A percentile compares a stretch with the other conserved stretches of the same genome.
phyloP scores from a whole-genome alignment of 768 basidiomycete species.

The Psilocybe subaeruginosa region DNA sequence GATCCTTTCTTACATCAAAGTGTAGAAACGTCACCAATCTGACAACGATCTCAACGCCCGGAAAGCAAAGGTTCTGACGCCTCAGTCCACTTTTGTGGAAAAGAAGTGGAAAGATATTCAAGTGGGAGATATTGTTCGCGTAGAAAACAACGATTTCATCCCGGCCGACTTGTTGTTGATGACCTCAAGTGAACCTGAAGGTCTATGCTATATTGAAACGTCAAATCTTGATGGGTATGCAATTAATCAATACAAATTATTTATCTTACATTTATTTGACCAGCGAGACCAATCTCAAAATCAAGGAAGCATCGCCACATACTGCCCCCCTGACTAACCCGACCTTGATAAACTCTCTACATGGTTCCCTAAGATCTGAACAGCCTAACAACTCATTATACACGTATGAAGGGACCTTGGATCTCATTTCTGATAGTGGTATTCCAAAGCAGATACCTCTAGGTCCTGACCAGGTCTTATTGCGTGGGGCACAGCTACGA shows the following conservation, averaged over 20 bases:
- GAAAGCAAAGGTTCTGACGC: constrained; percentile 70
- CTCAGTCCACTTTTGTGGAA: constrained; percentile 63
- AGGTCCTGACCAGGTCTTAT: constrained; percentile 91
- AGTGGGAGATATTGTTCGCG: constrained; percentile 91
- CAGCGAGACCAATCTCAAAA: constrained; percentile 98
- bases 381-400: constrained; percentile 98
- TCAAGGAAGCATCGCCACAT: constrained; percentile 91
- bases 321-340: constrained; percentile 83
- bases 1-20: constrained; percentile 2
- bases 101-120: constrained; percentile 88
- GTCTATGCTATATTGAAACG: constrained; percentile 97
- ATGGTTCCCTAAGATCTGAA: constrained; percentile 89
- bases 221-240: constrained; percentile 94
- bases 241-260: neutral
- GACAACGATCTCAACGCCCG: constrained; percentile 92
- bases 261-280: neutral
- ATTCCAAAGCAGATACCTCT: constrained; percentile 83
- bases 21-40: constrained; percentile 93
- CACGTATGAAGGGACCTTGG: constrained; percentile 88
- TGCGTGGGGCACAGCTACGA: constrained; percentile 93
- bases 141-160: constrained; percentile 93
- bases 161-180: constrained; percentile 92
- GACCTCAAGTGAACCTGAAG: constrained; percentile 93
- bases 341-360: constrained; percentile 67
- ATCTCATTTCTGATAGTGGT: constrained; percentile 58